Base-by-base conservation (phyloP, 2,329 filamentous ascomycete species). In the Colletotrichum tropicicola region DNA sequence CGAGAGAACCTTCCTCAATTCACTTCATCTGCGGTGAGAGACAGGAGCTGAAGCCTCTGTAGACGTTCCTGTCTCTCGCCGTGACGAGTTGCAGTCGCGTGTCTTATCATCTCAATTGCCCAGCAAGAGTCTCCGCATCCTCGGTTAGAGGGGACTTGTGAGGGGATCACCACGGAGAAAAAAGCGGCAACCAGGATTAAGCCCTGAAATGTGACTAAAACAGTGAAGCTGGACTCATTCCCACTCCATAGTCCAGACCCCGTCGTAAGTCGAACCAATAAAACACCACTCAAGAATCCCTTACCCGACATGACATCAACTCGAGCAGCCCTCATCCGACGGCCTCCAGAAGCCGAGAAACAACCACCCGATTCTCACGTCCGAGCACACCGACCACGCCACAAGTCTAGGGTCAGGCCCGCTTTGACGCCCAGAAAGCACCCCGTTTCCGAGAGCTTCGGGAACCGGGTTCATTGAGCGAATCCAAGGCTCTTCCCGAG, bases 261-360 rank as follows among this genome's bases (percentile, higher is more conserved):
- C 15, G 9, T 35, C 30, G 30, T 6, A 21, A 43, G 19, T 43
- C n/a, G 9, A n/a, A 53, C 56, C 56, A 27, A 51, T 43, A 28
- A 21, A 6, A 48, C 15, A 37, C 21, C 5, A 23, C 23, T 12
- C 13, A 28, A 13, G 43, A 39, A 54, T 45, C 41, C 61, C 56
- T 23, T 48, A 60, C 10, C 61, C 61, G 61, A 64, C 61, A 27
- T 35, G 32, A 41, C 60, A n/a, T 49, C 35, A 15, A 23, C 10
- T 27, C 3, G 9, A 7, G 13, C 39, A 30, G 55, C 25, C 56
- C 47, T 64, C 44, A 64, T 64, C 60, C 60, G 60, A 64, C 41
- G 30, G 13, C 28, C 4, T 28, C 15, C 55, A 19, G 30, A 43
- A 25, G 10, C 23, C 37, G 39, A 53, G 41, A 19, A 28, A 45